phyloP scores from a whole-genome alignment of 2,329 filamentous ascomycete species.

The Calonectria multiphialidica region DNA sequence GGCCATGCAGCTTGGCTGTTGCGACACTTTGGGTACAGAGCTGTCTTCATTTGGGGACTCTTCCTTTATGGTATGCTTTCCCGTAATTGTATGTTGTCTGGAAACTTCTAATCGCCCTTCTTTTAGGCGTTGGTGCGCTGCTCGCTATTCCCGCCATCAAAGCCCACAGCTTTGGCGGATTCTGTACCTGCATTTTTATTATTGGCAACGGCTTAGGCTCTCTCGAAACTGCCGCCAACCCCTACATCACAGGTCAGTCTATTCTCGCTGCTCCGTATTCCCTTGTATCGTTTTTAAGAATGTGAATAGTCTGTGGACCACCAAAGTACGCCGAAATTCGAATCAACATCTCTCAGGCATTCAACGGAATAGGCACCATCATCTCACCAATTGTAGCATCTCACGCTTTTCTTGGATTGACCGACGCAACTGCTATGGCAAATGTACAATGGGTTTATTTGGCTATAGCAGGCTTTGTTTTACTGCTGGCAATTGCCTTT shows the following conservation, averaged over 20 bases:
- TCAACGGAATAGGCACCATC: conserved; percentile 82
- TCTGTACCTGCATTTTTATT: too few species aligned
- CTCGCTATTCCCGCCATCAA: too few species aligned
- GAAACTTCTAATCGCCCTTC: too few species aligned
- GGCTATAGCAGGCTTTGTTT: conserved; percentile 78
- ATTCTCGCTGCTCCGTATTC: too few species aligned
- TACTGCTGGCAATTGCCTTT: conserved; percentile 74
- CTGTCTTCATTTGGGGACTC: conserved; percentile 77
- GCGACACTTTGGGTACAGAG: conserved; percentile 73
- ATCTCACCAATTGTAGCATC: conserved; percentile 79
- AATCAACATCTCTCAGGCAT: conserved; percentile 81
- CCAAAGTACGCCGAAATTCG: conserved; percentile 79
- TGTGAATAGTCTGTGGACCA: conserved; percentile 67
- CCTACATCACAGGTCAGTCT: conserved; percentile 70
- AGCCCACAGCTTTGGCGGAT: too few species aligned
- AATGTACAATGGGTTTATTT: conserved; percentile 85
- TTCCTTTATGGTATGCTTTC: conserved; percentile 67
- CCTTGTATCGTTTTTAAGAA: too few species aligned
- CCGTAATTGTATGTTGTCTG: too few species aligned
- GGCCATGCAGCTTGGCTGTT: conserved; percentile 75
- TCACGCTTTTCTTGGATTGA: conserved; percentile 78
- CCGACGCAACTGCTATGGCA: conserved; percentile 66
- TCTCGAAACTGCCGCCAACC: conserved; percentile 83
- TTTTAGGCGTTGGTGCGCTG: too few species aligned
- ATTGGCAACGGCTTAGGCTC: conserved; percentile 77